These are phyloP conservation scores for Arabis alpina DNA, from an alignment of 345 rosid genomes.

Conservation along the genomic window DNA sequence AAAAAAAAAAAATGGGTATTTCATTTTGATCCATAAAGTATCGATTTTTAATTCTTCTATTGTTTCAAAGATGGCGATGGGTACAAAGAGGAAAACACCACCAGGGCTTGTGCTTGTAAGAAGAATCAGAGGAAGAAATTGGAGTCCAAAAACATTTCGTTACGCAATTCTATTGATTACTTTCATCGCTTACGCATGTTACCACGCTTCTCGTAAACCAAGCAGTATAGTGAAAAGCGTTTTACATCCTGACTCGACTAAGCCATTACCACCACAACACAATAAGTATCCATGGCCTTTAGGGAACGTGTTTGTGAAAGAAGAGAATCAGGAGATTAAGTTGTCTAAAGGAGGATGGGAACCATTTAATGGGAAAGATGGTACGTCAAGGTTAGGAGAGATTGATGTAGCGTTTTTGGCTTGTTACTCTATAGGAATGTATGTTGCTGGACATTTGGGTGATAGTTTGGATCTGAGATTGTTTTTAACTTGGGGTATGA, in stretches of 20 bases:
- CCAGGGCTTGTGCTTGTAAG: slow-evolving; percentile 69
- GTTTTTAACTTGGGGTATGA: slow-evolving; percentile 86
- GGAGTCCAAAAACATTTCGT: slow-evolving; percentile 68
- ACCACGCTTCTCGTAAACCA: slow-evolving; percentile 92
- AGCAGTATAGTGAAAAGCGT: slow-evolving; percentile 95
- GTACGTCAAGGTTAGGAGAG: slow-evolving; percentile 86
- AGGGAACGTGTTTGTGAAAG: slow-evolving; percentile 60
- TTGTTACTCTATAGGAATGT: slow-evolving; percentile 89
- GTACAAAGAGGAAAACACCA: slow-evolving; percentile 58
- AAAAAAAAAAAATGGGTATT: slow-evolving; percentile 18
- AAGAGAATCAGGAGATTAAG: slow-evolving; percentile 26
- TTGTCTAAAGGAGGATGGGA: slow-evolving; percentile 72
- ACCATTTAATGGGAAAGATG: slow-evolving; percentile 72
- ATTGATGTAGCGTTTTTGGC: slow-evolving; percentile 89
- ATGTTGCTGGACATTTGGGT: slow-evolving; percentile 89
- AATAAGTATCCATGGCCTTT: slow-evolving; percentile 64
- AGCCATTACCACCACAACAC: slow-evolving; percentile 45
- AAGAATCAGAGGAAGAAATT: slow-evolving; percentile 66
- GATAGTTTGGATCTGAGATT: slow-evolving; percentile 83
- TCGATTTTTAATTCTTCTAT: not conserved
- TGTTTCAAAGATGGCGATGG: slow-evolving; percentile 43
- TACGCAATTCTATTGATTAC: slow-evolving; percentile 71
- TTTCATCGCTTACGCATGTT: slow-evolving; percentile 87
- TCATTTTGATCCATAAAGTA: slow-evolving; percentile 21
- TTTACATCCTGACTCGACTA: slow-evolving; percentile 61